phyloP scores from a whole-genome alignment of 1,284 basidiomycete species.

The Testicularia cyperi region DNA sequence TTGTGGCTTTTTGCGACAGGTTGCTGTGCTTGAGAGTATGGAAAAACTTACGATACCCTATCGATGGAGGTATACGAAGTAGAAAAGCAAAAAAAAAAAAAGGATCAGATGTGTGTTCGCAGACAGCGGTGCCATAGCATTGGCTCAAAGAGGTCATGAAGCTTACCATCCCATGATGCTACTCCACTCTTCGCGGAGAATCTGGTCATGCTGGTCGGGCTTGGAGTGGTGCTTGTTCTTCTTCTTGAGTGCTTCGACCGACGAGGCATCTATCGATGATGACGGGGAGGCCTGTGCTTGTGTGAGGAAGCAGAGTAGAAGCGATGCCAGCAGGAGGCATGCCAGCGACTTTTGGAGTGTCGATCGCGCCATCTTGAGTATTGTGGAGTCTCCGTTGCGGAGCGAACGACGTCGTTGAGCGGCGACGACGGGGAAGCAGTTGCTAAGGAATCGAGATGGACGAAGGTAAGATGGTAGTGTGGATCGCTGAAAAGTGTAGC shows the following conservation, averaged over 20 bases:
- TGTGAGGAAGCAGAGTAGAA: slow-evolving; percentile 11
- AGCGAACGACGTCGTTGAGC: no score
- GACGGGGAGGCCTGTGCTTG: slow-evolving; percentile 4
- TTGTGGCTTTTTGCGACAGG: no score
- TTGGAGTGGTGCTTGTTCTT: slow-evolving; percentile 4
- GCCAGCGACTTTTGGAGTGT: no score
- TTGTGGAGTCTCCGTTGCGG: neutral
- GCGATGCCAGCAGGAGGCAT: no score
- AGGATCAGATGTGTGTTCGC: no score
- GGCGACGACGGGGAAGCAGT: no score
- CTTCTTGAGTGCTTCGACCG: slow-evolving; percentile 5
- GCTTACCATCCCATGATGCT: slow-evolving; percentile 46
- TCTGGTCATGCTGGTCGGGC: slow-evolving; percentile 5
- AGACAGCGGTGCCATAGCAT: no score
- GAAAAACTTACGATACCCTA: slow-evolving; percentile 2
- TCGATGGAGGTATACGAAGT: neutral
- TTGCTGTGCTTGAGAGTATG: no score
- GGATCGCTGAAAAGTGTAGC: no score
- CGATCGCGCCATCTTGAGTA: neutral
- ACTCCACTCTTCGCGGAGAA: slow-evolving; percentile 38
- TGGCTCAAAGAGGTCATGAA: no score
- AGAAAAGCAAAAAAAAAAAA: neutral
- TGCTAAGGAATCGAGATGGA: no score
- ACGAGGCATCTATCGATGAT: slow-evolving; percentile 2
- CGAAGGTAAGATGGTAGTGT: no score